Evolutionary conservation across 306 rosid genomes (phyloP).

Genomic region (Lotus japonicus): DNA sequence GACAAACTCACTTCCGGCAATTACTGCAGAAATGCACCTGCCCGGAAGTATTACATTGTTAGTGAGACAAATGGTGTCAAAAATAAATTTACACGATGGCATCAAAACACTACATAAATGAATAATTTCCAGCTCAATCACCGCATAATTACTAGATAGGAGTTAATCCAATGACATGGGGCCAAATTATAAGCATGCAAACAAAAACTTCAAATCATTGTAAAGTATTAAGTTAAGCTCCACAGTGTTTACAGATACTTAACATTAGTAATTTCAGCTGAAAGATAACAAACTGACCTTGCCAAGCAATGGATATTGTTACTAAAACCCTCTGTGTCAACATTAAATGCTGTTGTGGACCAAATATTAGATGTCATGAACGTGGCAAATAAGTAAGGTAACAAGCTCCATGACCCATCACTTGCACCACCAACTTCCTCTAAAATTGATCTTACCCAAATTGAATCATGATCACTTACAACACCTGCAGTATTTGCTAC

Average conservation of each 20-base stretch:
- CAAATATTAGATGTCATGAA: conserved; percentile 92
- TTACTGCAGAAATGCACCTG: conserved; percentile 93
- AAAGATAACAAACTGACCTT: conserved; percentile 48
- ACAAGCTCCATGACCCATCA: conserved; percentile 94
- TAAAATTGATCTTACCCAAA: conserved; percentile 88
- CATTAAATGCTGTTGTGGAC: conserved; percentile 88
- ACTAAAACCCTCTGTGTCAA: conserved; percentile 90
- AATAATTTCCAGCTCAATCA: background rate
- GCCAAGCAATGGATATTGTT: conserved; percentile 93
- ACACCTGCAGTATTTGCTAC: conserved; percentile 81
- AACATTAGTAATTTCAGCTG: background rate
- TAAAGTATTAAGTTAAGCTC: background rate
- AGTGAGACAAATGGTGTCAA: background rate
- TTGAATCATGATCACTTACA: conserved; percentile 70
- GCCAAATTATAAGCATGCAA: conserved; percentile 13
- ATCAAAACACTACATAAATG: conserved; percentile 2
- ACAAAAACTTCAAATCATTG: conserved; percentile 10
- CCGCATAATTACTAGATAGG: background rate
- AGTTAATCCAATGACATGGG: conserved; percentile 15
- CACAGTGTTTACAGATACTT: background rate
- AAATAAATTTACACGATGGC: conserved; percentile 3
- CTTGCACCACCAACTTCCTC: conserved; percentile 94
- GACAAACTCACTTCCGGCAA: conserved; percentile 88
- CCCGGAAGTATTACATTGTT: conserved; percentile 23
- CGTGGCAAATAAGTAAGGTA: conserved; percentile 89